Conservation (phyloP, 2,329 filamentous ascomycete species). For the Ambrosiella beaveri region DNA sequence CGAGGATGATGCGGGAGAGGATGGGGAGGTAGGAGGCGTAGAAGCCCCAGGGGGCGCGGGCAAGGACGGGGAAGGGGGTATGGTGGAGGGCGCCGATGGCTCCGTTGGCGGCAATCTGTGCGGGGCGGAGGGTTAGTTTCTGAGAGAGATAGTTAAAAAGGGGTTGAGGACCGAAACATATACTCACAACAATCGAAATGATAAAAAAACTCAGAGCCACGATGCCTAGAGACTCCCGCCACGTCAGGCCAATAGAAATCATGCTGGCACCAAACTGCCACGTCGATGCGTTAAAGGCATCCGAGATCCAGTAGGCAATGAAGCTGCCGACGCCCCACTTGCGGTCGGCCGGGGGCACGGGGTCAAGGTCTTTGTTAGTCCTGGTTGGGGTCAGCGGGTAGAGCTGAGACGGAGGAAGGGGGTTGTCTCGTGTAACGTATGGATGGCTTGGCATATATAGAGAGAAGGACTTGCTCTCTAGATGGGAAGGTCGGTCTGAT, state of each 20-base stretch:
- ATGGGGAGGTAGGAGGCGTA: conserved; percentile 27
- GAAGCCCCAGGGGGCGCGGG: conserved; percentile 24
- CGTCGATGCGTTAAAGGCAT: conserved; percentile 22
- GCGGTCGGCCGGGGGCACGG: conserved; percentile 22
- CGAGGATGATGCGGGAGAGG: conserved; percentile 20
- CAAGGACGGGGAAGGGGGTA: conserved; percentile 24
- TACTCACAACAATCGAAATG: conserved; percentile 28
- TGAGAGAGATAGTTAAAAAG: conserved; percentile 20
- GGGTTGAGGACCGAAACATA: conserved; percentile 22
- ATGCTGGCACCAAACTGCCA: conserved; percentile 19
- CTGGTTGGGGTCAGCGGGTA: conserved; percentile 11
- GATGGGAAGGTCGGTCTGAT: neutral
- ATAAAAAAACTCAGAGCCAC: conserved; percentile 28
- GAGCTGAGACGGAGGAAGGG: neutral
- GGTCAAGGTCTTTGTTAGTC: conserved; percentile 24
- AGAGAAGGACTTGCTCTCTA: neutral
- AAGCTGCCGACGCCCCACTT: conserved; percentile 28
- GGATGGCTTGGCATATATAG: neutral
- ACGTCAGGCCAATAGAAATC: conserved; percentile 21
- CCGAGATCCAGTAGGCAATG: conserved; percentile 31
- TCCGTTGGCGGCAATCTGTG: conserved; percentile 27
- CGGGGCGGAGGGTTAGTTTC: neutral
- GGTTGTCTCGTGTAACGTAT: neutral
- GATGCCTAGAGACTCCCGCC: conserved; percentile 8
- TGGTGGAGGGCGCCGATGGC: conserved; percentile 20